Evolutionary conservation across 805 yeast genomes (phyloP), one percentile per base, ranked within the genome.

Genomic region (Kuraishia ogatae): DNA sequence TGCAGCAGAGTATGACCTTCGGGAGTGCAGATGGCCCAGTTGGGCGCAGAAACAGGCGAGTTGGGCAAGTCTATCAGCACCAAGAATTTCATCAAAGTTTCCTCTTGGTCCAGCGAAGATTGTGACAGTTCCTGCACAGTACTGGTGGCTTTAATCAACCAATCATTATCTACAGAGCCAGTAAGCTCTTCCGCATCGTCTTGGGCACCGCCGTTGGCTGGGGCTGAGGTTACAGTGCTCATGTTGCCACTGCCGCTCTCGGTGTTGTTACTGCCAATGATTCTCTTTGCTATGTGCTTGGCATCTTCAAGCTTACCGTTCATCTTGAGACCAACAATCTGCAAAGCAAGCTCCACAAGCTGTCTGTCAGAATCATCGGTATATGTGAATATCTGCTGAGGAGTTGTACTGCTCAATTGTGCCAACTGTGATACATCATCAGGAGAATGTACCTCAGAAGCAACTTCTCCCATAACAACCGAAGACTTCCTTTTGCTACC

Each of bases 241-340:
- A 57, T 58, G 23, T 55, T 58, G 39, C 66, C 62, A 56, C 61
- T 56, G 48, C 58, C 57, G 24, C 55, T 58, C 29, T 66, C 62
- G 47, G 71, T 74, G 43, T 69, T 70, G 54, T 72, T 83, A 53
- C 82, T 78, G 13, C 94, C 96, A 54, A 93, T 91, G 60, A 94
- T 90, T 60, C 96, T 77, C 68, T 87, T 86, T 1, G 98, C 98
- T 62, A 94, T 89, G 65, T 90, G 91, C 61, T 89, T 83, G 1
- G 98, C 97, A 69, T 93, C 97, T 66, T 94, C 98, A 56, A 94
- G 74, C 64, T 86, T 85, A 56, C 98, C 99, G 65, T 90, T 92
- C 97, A 93, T 91, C 71, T 93, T 93, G 70, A 92, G 76, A 1
- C 99, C 99, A 48, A 94, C 97, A 62, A 94, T 94, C 66, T 94